Percentiles rank a stretch among this genome's conserved stretches.
These are phyloP conservation scores for Hypholoma sublateritium DNA, from an alignment of 768 basidiomycete genomes.

Conservation along the genomic window DNA sequence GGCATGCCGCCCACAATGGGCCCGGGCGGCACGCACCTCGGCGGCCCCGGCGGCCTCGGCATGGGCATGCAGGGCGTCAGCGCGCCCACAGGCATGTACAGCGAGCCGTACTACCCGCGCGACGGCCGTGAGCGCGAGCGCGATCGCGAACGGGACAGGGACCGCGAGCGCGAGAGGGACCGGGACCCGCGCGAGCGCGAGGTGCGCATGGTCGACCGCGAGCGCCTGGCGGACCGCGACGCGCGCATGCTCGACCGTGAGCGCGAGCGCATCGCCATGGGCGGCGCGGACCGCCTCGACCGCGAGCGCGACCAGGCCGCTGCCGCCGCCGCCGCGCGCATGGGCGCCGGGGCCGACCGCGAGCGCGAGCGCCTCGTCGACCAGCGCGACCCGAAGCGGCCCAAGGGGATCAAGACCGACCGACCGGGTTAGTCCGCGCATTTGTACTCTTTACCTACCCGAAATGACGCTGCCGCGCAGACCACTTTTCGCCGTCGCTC, in stretches of 20 bases:
- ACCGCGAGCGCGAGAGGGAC: constrained; percentile 19
- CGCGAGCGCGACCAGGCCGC: constrained; percentile 18
- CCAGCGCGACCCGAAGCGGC: constrained; percentile 60
- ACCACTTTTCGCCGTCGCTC: constrained; percentile 38
- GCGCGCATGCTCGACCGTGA: constrained; percentile 8
- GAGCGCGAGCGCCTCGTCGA: constrained; percentile 39
- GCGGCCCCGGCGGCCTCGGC: constrained; percentile 18
- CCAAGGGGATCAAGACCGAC: constrained; percentile 48
- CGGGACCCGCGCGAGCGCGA: constrained; percentile 33
- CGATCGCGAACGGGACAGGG: constrained; percentile 20
- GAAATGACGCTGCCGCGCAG: constrained; percentile 11
- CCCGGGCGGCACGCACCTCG: constrained; percentile 19
- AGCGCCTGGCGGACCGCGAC: constrained; percentile 14
- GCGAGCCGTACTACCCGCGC: constrained; percentile 16
- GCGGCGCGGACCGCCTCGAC: constrained; percentile 33
- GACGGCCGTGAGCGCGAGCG: constrained; percentile 20
- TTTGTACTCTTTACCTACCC: neutral
- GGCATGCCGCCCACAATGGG: constrained; percentile 14
- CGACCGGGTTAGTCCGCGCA: constrained; percentile 26
- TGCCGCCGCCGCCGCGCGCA: neutral
- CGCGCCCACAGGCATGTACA: constrained; percentile 16
- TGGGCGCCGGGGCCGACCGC: constrained; percentile 17
- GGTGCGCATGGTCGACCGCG: constrained; percentile 14
- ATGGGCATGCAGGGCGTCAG: constrained; percentile 9
- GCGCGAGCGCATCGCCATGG: neutral